Conservation (phyloP, 345 rosid genomes). For the Eucalyptus shirleyi region DNA sequence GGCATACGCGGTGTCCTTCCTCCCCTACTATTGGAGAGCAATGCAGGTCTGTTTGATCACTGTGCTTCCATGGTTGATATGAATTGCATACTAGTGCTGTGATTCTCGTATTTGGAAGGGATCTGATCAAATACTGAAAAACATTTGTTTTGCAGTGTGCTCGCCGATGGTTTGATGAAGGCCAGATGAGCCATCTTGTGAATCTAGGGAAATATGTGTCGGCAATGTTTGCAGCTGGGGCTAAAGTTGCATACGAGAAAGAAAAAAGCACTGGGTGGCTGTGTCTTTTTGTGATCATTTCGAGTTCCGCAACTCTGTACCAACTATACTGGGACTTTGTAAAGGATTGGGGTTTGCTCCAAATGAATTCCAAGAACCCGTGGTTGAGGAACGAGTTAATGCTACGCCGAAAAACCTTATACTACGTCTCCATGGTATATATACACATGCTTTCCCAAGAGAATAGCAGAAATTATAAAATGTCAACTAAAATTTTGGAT, state of each 20-base stretch:
- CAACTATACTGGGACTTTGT: conserved; percentile 99
- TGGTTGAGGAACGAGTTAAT: conserved; percentile 96
- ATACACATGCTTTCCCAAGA: neutral
- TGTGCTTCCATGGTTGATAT: neutral
- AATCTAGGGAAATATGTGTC: conserved; percentile 97
- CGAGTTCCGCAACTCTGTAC: conserved; percentile 84
- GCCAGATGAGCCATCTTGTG: conserved; percentile 64
- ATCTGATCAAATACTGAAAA: neutral
- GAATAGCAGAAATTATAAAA: neutral
- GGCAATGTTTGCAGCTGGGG: conserved; percentile 98
- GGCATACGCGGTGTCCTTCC: conserved; percentile 88
- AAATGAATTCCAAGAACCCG: conserved; percentile 80
- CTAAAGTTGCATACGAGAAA: conserved; percentile 87
- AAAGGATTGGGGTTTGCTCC: conserved; percentile 98
- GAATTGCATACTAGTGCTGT: neutral
- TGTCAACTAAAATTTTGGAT: neutral
- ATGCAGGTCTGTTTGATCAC: conserved; percentile 60
- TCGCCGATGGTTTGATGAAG: conserved; percentile 92
- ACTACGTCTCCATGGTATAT: conserved; percentile 94
- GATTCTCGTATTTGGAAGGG: neutral
- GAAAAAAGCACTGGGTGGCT: conserved; percentile 60
- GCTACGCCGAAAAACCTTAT: conserved; percentile 78
- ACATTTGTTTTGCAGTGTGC: conserved; percentile 54
- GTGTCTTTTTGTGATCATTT: conserved; percentile 63
- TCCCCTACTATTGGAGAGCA: conserved; percentile 99